These are phyloP conservation scores for Phialophora macrospora DNA, from an alignment of 2,329 filamentous ascomycete species.

Conservation along the genomic window DNA sequence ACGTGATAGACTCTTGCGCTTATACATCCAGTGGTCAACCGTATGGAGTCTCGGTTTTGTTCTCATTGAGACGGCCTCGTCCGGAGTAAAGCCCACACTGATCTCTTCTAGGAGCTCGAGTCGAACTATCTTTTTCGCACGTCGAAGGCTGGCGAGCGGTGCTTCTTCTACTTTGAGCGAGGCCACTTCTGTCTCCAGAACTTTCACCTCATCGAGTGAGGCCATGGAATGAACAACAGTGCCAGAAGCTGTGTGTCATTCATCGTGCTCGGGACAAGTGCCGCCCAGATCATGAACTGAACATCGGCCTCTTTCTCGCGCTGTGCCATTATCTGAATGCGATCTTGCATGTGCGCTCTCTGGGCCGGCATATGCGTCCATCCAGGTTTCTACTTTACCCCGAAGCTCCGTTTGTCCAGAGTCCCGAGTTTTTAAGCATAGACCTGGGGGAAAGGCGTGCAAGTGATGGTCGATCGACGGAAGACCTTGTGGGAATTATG, in stretches of 20 bases:
- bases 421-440: too few relatives aligned
- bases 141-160: too few relatives aligned
- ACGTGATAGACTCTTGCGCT: background rate
- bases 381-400: background rate
- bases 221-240: conserved; percentile 5
- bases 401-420: background rate
- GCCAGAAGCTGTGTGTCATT: background rate
- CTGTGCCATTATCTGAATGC: background rate
- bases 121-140: too few relatives aligned
- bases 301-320: background rate
- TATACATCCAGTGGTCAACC: background rate
- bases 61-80: too few relatives aligned
- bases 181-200: background rate
- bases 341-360: background rate
- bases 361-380: background rate
- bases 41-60: background rate
- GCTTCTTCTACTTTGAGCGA: background rate
- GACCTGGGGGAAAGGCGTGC: too few relatives aligned
- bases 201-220: background rate
- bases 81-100: too few relatives aligned
- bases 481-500: too few relatives aligned
- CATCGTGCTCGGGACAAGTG: background rate
- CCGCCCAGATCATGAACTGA: conserved; percentile 5
- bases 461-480: too few relatives aligned
- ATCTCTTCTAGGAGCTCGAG: too few relatives aligned